Evolutionary conservation across 805 yeast species (phyloP).

Genomic region (Candida sithepensis): DNA sequence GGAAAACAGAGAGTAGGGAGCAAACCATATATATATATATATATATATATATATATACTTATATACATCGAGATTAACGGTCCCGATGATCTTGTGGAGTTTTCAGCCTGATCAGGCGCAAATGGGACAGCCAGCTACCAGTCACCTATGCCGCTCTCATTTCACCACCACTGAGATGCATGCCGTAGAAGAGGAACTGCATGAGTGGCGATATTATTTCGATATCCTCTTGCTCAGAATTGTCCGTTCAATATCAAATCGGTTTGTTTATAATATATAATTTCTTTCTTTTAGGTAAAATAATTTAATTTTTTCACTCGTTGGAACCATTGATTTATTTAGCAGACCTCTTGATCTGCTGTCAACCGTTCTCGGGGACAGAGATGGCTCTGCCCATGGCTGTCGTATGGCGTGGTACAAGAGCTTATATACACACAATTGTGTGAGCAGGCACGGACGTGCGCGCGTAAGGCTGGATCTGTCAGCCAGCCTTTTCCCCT

Average conservation of each 20-base stretch:
- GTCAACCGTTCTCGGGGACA: background rate
- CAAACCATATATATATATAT: background rate
- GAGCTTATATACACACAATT: no score
- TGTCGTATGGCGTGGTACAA: background rate
- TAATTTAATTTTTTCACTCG: background rate
- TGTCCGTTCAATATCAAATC: background rate
- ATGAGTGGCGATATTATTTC: background rate
- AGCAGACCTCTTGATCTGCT: background rate
- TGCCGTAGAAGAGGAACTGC: background rate
- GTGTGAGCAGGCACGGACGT: no score
- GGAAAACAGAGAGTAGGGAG: background rate
- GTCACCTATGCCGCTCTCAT: background rate
- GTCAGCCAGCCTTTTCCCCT: background rate
- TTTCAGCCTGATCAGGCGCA: background rate
- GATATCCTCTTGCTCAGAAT: background rate
- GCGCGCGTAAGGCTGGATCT: background rate
- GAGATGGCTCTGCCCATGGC: background rate
- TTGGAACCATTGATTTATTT: background rate
- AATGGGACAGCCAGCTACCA: background rate
- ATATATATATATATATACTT: no score
- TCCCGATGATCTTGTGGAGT: background rate
- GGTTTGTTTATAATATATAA: background rate
- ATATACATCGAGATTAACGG: background rate
- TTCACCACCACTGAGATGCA: background rate
- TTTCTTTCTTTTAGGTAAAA: background rate